A percentile compares a stretch with the other conserved stretches of the same genome.
These are phyloP conservation scores for Akanthomyces uredinophilus DNA, from an alignment of 2,329 filamentous ascomycete genomes.

Conservation along the genomic window DNA sequence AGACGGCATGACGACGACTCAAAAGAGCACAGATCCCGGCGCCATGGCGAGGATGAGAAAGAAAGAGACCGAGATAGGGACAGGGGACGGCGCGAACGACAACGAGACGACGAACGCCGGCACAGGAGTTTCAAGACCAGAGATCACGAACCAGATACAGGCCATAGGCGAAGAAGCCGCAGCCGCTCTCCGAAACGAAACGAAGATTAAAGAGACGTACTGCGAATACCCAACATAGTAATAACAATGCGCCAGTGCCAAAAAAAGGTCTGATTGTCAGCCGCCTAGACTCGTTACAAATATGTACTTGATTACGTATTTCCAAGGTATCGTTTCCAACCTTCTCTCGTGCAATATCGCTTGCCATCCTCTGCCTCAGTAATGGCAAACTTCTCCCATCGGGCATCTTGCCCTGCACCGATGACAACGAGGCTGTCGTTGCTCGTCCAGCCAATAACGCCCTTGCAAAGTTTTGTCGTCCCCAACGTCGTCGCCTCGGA, in stretches of 20 bases:
- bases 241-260: constrained; percentile 4
- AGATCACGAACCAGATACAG: constrained; percentile 18
- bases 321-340: constrained; percentile 74
- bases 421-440: constrained; percentile 71
- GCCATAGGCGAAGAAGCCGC: constrained; percentile 30
- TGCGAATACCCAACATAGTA: constrained; percentile 20
- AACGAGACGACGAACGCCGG: constrained; percentile 19
- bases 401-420: constrained; percentile 71
- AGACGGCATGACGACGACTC: constrained; percentile 26
- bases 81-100: constrained; percentile 16
- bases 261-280: neutral
- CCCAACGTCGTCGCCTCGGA: constrained; percentile 43
- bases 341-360: constrained; percentile 62
- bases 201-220: constrained; percentile 22
- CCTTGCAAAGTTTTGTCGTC: constrained; percentile 64
- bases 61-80: constrained; percentile 25
- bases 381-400: constrained; percentile 84
- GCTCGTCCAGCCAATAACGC: constrained; percentile 76
- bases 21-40: constrained; percentile 14
- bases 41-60: constrained; percentile 11
- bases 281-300: neutral
- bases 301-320: constrained; percentile 26
- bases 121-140: constrained; percentile 13
- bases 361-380: constrained; percentile 64
- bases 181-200: constrained; percentile 38